Evolutionary conservation across 306 rosid species (phyloP).

Genomic region (Lathyrus sativus): DNA sequence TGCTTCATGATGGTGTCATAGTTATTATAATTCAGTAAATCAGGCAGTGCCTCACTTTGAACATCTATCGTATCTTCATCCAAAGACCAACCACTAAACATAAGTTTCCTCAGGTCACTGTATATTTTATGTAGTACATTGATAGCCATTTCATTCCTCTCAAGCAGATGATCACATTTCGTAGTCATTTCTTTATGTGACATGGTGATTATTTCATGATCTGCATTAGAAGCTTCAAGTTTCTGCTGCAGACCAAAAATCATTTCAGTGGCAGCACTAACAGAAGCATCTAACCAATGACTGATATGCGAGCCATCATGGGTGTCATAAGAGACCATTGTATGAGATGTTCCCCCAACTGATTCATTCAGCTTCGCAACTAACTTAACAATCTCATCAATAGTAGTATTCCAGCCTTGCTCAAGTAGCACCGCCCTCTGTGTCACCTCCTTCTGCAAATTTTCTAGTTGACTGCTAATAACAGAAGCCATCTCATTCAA

Average conservation of each 20-base stretch:
- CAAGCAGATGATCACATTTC: slow-evolving; percentile 61
- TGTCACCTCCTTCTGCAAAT: slow-evolving; percentile 62
- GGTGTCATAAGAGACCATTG: slow-evolving; percentile 36
- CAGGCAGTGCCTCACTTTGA: slow-evolving; percentile 51
- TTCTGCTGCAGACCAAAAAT: slow-evolving; percentile 66
- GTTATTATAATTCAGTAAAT: slow-evolving; percentile 61
- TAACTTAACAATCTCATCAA: slow-evolving; percentile 53
- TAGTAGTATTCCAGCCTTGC: slow-evolving; percentile 58
- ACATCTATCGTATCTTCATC: slow-evolving; percentile 50
- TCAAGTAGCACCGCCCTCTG: slow-evolving; percentile 65
- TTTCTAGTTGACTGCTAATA: slow-evolving; percentile 58
- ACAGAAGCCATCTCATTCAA: slow-evolving; percentile 64
- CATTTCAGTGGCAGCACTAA: slow-evolving; percentile 58
- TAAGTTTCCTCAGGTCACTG: slow-evolving; percentile 57
- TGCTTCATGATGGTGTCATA: slow-evolving; percentile 56
- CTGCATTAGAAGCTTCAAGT: slow-evolving; percentile 59
- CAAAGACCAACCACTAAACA: slow-evolving; percentile 47
- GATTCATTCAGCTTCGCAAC: slow-evolving; percentile 66
- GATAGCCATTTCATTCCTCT: slow-evolving; percentile 62
- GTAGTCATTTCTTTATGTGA: slow-evolving; percentile 58
- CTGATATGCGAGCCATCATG: slow-evolving; percentile 38
- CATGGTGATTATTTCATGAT: slow-evolving; percentile 50
- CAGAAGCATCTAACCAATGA: slow-evolving; percentile 53
- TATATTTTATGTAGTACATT: slow-evolving; percentile 55
- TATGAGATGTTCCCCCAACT: slow-evolving; percentile 44